These are phyloP conservation scores for Ligustrum vulgare DNA, from an alignment of 257 asterid species.

Conservation along the genomic window DNA sequence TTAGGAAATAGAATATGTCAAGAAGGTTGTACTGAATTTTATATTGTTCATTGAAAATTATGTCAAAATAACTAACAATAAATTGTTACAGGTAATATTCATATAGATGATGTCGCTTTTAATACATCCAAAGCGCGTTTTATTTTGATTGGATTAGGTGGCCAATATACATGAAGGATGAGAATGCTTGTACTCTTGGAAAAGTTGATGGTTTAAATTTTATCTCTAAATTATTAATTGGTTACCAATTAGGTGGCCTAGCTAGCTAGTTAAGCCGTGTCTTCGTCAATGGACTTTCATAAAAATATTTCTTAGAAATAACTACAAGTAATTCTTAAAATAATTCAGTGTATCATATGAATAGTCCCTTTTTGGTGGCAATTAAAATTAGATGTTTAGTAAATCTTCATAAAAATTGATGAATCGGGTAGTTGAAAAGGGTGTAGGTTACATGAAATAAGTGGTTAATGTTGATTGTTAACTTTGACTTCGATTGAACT, in stretches of 20 bases:
- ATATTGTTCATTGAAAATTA: no score
- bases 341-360: neutral
- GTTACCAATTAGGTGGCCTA: conserved; percentile 11
- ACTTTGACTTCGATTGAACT: no score
- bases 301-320: neutral
- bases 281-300: neutral
- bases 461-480: no score
- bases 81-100: no score
- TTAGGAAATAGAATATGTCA: no score
- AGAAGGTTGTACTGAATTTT: no score
- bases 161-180: neutral
- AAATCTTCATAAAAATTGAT: no score
- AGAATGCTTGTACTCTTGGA: neutral
- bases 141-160: conserved; percentile 4
- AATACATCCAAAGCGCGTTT: conserved; percentile 11
- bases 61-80: no score
- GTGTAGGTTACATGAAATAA: no score
- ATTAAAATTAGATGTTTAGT: no score
- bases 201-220: neutral
- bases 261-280: neutral
- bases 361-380: no score
- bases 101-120: neutral
- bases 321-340: neutral
- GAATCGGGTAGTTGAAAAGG: no score
- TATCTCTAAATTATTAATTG: neutral